Evolutionary conservation across 768 basidiomycete genomes (phyloP).

Genomic region (Hydnum rufescens): DNA sequence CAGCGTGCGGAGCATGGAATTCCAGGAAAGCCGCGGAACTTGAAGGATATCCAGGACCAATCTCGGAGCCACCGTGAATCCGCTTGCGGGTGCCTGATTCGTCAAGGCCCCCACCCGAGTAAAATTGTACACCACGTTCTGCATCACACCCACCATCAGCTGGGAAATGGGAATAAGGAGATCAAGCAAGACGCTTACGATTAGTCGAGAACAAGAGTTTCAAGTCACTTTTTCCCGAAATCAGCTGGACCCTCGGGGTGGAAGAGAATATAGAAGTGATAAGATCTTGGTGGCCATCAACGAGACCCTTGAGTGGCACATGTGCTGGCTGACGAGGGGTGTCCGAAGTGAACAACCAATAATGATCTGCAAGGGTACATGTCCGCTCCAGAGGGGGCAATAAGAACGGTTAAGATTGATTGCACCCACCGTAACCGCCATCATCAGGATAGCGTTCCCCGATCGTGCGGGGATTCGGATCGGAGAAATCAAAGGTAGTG

Average conservation of each 20-base stretch:
- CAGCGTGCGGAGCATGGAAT: constrained; percentile 45
- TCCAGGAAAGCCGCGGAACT: constrained; percentile 49
- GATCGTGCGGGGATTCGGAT: constrained; percentile 28
- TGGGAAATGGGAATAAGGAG: neutral
- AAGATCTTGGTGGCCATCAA: neutral
- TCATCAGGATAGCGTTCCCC: constrained; percentile 38
- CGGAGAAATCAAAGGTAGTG: constrained; percentile 30
- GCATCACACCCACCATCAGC: neutral
- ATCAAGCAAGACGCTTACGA: constrained; percentile 26
- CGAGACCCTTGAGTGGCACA: constrained; percentile 17
- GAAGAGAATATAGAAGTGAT: constrained; percentile 24
- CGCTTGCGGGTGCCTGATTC: constrained; percentile 40
- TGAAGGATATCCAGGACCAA: constrained; percentile 39
- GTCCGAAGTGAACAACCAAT: constrained; percentile 27
- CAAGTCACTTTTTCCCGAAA: constrained; percentile 38
- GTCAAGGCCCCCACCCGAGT: constrained; percentile 37
- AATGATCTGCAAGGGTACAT: constrained; percentile 1
- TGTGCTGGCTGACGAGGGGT: constrained; percentile 26
- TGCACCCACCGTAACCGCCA: constrained; percentile 36
- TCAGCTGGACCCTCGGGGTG: constrained; percentile 26
- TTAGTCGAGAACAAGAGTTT: constrained; percentile 45
- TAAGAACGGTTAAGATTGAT: too few relatives aligned
- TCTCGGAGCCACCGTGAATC: constrained; percentile 45
- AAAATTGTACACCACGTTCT: constrained; percentile 65
- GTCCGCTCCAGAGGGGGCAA: too few relatives aligned